Evolutionary conservation across 2,329 filamentous ascomycete genomes (phyloP).

Genomic region (Cercospora canescens): DNA sequence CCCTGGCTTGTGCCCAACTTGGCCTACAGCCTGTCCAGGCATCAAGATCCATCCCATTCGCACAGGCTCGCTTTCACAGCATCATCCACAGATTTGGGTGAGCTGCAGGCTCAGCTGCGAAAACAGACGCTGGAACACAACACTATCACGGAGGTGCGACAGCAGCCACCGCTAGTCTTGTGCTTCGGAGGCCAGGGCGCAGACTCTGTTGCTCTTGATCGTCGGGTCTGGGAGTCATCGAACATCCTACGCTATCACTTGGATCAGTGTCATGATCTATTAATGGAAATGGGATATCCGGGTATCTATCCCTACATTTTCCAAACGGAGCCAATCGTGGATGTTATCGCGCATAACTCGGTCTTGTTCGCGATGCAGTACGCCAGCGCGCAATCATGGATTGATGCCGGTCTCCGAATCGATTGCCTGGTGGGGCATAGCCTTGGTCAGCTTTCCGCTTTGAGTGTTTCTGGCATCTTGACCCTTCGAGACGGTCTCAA

Average conservation of each 20-base stretch:
- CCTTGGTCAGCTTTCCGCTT: slow-evolving; percentile 17
- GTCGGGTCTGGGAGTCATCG: neutral
- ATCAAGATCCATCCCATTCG: neutral
- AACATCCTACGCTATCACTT: slow-evolving; percentile 10
- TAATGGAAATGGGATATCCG: neutral
- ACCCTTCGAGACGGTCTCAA: slow-evolving; percentile 9
- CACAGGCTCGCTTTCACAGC: neutral
- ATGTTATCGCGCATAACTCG: slow-evolving; percentile 13
- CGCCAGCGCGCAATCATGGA: slow-evolving; percentile 16
- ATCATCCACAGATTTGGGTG: neutral
- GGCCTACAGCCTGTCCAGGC: slow-evolving; percentile 2
- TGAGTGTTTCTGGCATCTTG: slow-evolving; percentile 11
- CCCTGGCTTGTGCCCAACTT: neutral
- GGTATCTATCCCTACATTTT: slow-evolving; percentile 20
- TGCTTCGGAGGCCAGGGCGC: slow-evolving; percentile 21
- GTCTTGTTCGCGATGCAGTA: slow-evolving; percentile 18
- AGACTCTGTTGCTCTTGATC: slow-evolving; percentile 8
- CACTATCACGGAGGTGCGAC: neutral
- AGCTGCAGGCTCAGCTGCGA: neutral
- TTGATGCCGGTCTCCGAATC: slow-evolving; percentile 13
- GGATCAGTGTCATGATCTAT: slow-evolving; percentile 12
- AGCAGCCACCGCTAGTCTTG: slow-evolving; percentile 5
- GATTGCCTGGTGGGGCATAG: slow-evolving; percentile 16
- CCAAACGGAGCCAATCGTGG: slow-evolving; percentile 5
- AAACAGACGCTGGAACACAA: neutral